Evolutionary conservation across 2,329 filamentous ascomycete species (phyloP).

Genomic region (Xylaria sp.): DNA sequence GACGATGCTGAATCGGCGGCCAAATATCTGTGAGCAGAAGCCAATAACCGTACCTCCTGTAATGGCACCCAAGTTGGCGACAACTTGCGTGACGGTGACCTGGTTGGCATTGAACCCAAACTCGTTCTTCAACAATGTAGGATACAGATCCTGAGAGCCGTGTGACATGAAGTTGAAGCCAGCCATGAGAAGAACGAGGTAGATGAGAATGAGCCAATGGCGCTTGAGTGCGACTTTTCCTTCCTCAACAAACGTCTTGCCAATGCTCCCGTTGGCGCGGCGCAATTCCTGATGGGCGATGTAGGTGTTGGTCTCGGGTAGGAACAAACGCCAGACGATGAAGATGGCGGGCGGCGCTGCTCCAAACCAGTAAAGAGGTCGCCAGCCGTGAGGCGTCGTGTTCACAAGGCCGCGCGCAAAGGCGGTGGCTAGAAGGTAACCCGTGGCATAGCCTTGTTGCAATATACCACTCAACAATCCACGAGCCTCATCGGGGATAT

Average conservation of each 20-base stretch:
- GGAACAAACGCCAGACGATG: slow-evolving; percentile 79
- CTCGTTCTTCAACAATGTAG: slow-evolving; percentile 69
- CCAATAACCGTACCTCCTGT: slow-evolving; percentile 74
- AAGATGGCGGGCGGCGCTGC: slow-evolving; percentile 83
- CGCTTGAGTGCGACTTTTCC: slow-evolving; percentile 80
- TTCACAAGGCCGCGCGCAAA: slow-evolving; percentile 75
- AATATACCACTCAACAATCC: slow-evolving; percentile 81
- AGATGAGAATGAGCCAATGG: slow-evolving; percentile 83
- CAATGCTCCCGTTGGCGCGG: slow-evolving; percentile 64
- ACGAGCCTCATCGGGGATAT: slow-evolving; percentile 73
- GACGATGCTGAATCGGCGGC: slow-evolving; percentile 75
- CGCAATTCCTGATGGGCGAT: slow-evolving; percentile 73
- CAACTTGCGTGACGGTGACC: slow-evolving; percentile 76
- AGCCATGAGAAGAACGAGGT: slow-evolving; percentile 87
- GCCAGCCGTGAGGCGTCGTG: slow-evolving; percentile 83
- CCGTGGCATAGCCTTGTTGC: slow-evolving; percentile 76
- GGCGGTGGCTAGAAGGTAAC: slow-evolving; percentile 71
- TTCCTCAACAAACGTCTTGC: slow-evolving; percentile 77
- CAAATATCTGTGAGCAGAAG: slow-evolving; percentile 75
- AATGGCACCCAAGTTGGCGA: slow-evolving; percentile 78
- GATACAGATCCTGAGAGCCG: slow-evolving; percentile 73
- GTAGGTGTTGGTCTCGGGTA: slow-evolving; percentile 83
- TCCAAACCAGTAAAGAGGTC: slow-evolving; percentile 90
- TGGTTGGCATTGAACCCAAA: slow-evolving; percentile 63
- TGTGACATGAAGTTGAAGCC: slow-evolving; percentile 95